Base-by-base conservation (phyloP, 2,329 filamentous ascomycete species). In the Lasiodiplodia sp. region DNA sequence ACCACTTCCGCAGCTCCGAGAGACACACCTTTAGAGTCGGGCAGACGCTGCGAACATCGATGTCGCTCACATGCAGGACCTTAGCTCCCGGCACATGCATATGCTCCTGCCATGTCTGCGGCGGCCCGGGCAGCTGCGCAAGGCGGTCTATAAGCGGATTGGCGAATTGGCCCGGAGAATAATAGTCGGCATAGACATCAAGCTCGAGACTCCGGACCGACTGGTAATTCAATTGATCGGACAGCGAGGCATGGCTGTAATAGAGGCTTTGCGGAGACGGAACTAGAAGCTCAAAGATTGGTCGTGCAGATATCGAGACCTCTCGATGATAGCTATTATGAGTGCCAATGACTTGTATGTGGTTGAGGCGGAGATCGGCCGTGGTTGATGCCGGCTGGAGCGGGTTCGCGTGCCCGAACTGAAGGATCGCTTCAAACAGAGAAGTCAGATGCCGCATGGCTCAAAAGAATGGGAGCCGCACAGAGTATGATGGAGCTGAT, bases 321-420 rank as follows among this genome's bases (percentile, higher is more conserved):
- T 86, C 84, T 49, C 81, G 77, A 69, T 86, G 84, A 74, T 86
- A 86, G 70, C 80, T 83, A 74, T 86, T 86, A 73, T 86, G 84
- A 0, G 84, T 84, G 71, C 84, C 84, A 47, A 85, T 75, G 52
- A 86, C 80, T 72, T 86, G 84, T 57, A 86, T 82, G 57, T 86
- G 83, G 73, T 86, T 86, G 77, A 86, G 81, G 63, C 83, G 83
- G 63, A 85, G 73, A 62, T 52, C 47, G 21, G 31, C n/a, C 4
- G 60, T 23, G 7, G 44, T 47, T 47, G 44, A 38, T 18, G 31
- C 7, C 16, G 31, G 8, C 31, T 51, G 47, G 7, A 52, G 60
- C 60, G 44, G 60, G 47, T 31, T 64, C 23, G 60, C 60, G 18
- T 34, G 12, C 7, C 60, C 60, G 14, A 64, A 21, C 14, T 51